phyloP scores from a whole-genome alignment of 495 filamentous ascomycete species.

The Zalerion maritima region DNA sequence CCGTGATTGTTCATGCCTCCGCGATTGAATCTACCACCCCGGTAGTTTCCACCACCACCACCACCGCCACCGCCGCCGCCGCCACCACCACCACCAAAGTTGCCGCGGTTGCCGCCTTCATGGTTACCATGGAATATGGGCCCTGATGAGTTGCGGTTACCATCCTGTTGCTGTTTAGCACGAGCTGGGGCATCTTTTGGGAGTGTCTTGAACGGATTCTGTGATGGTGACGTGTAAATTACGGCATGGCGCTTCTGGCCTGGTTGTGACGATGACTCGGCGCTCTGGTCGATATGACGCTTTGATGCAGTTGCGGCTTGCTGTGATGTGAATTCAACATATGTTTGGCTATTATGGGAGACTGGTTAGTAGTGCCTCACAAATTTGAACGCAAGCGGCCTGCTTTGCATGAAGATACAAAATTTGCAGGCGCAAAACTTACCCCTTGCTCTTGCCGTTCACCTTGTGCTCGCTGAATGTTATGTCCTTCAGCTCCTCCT shows the following conservation, averaged over 20 bases:
- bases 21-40: constrained; percentile 23
- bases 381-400: constrained; percentile 1
- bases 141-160: constrained; percentile 42
- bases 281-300: constrained; percentile 56
- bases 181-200: constrained; percentile 81
- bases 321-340: constrained; percentile 67
- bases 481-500: constrained; percentile 78
- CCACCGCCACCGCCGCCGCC: constrained; percentile 18
- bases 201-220: constrained; percentile 80
- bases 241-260: constrained; percentile 57
- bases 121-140: constrained; percentile 14
- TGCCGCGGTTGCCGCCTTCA: constrained; percentile 25
- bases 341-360: constrained; percentile 56
- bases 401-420: constrained; percentile 5
- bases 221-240: constrained; percentile 58
- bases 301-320: constrained; percentile 81
- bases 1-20: constrained; percentile 16
- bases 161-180: too few species aligned
- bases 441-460: constrained; percentile 98
- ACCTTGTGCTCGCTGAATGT: constrained; percentile 98
- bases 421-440: constrained; percentile 18
- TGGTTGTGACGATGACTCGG: constrained; percentile 18
- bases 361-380: constrained; percentile 2
- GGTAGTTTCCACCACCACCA: constrained; percentile 22
- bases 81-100: constrained; percentile 22